phyloP scores from a whole-genome alignment of 192 early-diverging fungal genomes.

The Backusella westeae region DNA sequence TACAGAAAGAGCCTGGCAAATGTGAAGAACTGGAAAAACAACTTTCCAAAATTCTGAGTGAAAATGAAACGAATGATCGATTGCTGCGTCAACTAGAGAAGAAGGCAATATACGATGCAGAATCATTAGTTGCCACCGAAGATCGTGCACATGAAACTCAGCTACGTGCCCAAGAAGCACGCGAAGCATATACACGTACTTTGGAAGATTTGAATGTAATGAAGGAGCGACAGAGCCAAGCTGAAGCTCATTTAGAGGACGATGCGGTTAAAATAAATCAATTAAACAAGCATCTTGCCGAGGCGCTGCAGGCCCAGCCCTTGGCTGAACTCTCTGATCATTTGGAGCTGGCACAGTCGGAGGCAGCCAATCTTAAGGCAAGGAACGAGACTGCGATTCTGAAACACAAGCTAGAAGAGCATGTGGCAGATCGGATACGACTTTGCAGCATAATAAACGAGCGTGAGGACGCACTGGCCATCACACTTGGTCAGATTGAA shows the following conservation, averaged over 20 bases:
- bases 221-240: slow-evolving; percentile 39
- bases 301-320: slow-evolving; percentile 20
- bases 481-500: slow-evolving; percentile 41
- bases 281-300: slow-evolving; percentile 10
- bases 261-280: slow-evolving; percentile 22
- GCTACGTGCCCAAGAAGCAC: slow-evolving; percentile 47
- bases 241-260: slow-evolving; percentile 43
- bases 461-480: slow-evolving; percentile 39
- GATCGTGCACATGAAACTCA: slow-evolving; percentile 40
- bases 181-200: slow-evolving; percentile 45
- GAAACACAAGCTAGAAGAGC: slow-evolving; percentile 41
- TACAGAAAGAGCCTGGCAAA: slow-evolving; percentile 19
- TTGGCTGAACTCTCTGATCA: slow-evolving; percentile 40
- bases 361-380: slow-evolving; percentile 42
- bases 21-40: slow-evolving; percentile 41
- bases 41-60: slow-evolving; percentile 37
- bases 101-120: slow-evolving; percentile 38
- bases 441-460: slow-evolving; percentile 38
- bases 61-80: slow-evolving; percentile 38
- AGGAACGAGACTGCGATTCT: slow-evolving; percentile 45
- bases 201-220: slow-evolving; percentile 42
- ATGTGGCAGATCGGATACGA: slow-evolving; percentile 35
- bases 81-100: slow-evolving; percentile 47
- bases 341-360: slow-evolving; percentile 47
- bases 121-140: slow-evolving; percentile 39